Base-by-base conservation (phyloP, 169 alveolate species). In the Theileria annulata region DNA sequence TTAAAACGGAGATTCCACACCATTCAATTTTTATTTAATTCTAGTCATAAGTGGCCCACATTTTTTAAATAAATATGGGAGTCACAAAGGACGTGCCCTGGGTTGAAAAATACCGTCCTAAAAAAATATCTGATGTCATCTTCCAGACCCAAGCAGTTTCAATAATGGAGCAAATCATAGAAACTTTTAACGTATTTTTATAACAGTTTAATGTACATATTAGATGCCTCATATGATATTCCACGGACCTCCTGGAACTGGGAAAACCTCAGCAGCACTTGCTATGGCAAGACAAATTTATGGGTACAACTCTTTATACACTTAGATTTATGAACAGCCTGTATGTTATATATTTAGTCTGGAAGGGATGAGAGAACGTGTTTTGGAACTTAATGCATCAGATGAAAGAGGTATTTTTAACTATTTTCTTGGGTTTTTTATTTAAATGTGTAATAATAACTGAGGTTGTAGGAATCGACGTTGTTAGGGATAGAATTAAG, bases 191-290 rank as follows among this genome's bases (percentile, higher is more conserved):
- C 30, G 90, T 83, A 77, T 47, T 74, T 28, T 47, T 30, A 37
- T 71, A 28, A 69, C n/a, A 13, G 1, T 0, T 8, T 23, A 30
- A 71, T 51, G 1, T 17, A 35, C 21, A 13, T 51, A 69, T 21
- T 72, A 93, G 88, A 92, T 93, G 96, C 99, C 99, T 17, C 99
- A 97, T 83, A 75, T 96, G 75, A 85, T 97, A 27, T 93, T 97
- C 63, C 96, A 97, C 88, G 99, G 99, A 13, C 99, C 99, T 30
- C 99, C 99, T 13, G 99, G 99, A 8, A 97, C 99, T 47, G 99
- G 99, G n/a, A 97, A 97, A 88, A 97, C 99, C 8, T 96, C 99
- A 64, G 97, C 99, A 9, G 96, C 97, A 25, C 92, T 96, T 67
- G 99, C 99, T 25, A 86, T 97, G 68, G 95, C 99, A 10, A 94